phyloP scores from a whole-genome alignment of 2,329 filamentous ascomycete genomes.

The Fusarium xylarioides region DNA sequence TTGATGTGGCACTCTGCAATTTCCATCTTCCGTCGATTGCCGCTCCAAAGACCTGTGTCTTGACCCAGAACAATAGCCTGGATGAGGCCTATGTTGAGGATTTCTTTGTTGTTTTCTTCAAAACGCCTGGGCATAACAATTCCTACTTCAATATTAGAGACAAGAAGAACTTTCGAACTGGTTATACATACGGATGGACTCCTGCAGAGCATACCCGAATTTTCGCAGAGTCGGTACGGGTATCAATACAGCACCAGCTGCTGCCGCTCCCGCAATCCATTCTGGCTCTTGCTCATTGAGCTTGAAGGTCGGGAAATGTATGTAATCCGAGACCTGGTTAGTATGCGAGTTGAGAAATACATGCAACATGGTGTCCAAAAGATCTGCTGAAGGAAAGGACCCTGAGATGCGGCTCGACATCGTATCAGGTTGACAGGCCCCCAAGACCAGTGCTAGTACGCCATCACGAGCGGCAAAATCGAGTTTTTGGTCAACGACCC shows the following conservation, averaged over 20 bases:
- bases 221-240: conserved; percentile 67
- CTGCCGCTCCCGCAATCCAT: conserved; percentile 67
- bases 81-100: conserved; percentile 58
- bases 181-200: conserved; percentile 55
- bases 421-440: conserved; percentile 62
- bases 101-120: conserved; percentile 58
- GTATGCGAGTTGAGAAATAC: conserved; percentile 66
- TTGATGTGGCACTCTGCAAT: conserved; percentile 61
- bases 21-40: conserved; percentile 65
- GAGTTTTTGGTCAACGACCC: conserved; percentile 55
- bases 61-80: conserved; percentile 60
- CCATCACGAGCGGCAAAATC: conserved; percentile 64
- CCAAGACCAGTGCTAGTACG: conserved; percentile 70
- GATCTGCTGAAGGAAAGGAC: conserved; percentile 69
- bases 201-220: conserved; percentile 66
- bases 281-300: conserved; percentile 65
- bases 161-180: background rate
- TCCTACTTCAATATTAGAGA: conserved; percentile 32
- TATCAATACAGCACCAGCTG: conserved; percentile 68
- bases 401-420: conserved; percentile 63
- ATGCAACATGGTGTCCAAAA: conserved; percentile 69
- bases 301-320: conserved; percentile 69
- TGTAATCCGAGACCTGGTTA: conserved; percentile 66
- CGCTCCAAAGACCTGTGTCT: conserved; percentile 64
- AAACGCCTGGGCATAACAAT: conserved; percentile 51